These are phyloP conservation scores for Rhodotorula diobovata DNA, from an alignment of 768 basidiomycete species.

Conservation along the genomic window DNA sequence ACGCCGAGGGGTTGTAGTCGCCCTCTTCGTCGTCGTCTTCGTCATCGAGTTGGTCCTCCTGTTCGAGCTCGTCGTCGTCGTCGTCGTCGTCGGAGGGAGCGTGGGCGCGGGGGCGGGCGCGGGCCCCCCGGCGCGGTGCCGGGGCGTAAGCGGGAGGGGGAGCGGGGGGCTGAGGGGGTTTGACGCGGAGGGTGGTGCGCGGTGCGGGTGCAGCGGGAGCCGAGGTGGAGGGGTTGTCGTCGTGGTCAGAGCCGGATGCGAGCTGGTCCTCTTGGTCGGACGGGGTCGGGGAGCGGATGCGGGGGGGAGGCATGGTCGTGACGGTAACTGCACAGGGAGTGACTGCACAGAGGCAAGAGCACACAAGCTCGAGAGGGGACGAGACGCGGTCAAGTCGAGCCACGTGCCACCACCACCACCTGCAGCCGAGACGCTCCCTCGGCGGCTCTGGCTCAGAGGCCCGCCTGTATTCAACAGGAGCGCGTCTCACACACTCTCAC, in stretches of 20 bases:
- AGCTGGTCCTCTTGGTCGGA: constrained; percentile 20
- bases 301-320: constrained; percentile 11
- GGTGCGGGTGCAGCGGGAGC: not conserved
- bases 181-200: not conserved
- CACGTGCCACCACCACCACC: no score
- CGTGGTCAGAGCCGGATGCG: not conserved
- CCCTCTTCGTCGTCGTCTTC: constrained; percentile 1
- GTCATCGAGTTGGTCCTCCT: constrained; percentile 8
- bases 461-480: no score
- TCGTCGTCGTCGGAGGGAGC: not conserved
- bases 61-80: constrained; percentile 3
- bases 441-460: no score
- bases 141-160: not conserved
- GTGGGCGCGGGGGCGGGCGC: not conserved
- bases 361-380: no score
- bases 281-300: constrained; percentile 19
- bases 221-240: not conserved
- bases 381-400: no score
- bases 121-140: no score
- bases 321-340: fast-evolving
- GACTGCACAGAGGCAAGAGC: no score
- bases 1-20: constrained; percentile 5
- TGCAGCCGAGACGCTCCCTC: no score
- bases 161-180: not conserved
- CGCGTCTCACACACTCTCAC: no score